These are phyloP conservation scores for Pyropia yezoensis DNA, from an alignment of 23 red algal genomes.

Conservation along the genomic window DNA sequence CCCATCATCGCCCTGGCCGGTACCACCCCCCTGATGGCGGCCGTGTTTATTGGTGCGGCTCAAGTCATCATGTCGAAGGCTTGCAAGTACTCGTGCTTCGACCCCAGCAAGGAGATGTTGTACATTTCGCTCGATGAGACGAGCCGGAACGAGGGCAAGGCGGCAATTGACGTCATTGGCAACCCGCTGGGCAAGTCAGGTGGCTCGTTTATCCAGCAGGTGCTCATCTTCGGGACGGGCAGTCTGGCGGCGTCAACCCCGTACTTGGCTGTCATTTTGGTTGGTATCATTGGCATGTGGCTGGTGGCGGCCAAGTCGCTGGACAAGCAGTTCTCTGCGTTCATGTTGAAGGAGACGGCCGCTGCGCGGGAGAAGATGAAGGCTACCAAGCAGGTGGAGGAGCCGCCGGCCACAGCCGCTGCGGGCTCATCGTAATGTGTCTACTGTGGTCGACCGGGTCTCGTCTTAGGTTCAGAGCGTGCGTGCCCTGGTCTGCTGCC, in stretches of 20 bases:
- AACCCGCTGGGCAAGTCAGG: conserved; percentile 99
- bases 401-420: no score
- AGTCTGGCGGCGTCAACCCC: conserved; percentile 91
- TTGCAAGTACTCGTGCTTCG: conserved; percentile 92
- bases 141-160: conserved; percentile 93
- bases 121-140: conserved; percentile 96
- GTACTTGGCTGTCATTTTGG: conserved; percentile 85
- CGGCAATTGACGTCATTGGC: conserved; percentile 97
- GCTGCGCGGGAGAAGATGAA: conserved; percentile 25
- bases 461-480: no score
- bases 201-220: conserved; percentile 98
- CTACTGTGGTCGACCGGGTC: no score
- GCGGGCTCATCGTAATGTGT: no score
- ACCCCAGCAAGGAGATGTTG: conserved; percentile 99
- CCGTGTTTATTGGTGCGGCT: conserved; percentile 90
- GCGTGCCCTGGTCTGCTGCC: no score
- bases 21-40: conserved; percentile 90
- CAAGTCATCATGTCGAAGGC: conserved; percentile 89
- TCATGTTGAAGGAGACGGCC: conserved; percentile 66
- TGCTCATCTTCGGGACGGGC: conserved; percentile 86
- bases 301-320: conserved; percentile 70
- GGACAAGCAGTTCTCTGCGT: conserved; percentile 84
- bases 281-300: conserved; percentile 85
- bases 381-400: conserved; percentile 13
- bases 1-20: conserved; percentile 74